Percentiles rank a stretch among this genome's conserved stretches.
These are phyloP conservation scores for Aureobasidium sp. DNA, from an alignment of 2,329 filamentous ascomycete species.

Conservation along the genomic window DNA sequence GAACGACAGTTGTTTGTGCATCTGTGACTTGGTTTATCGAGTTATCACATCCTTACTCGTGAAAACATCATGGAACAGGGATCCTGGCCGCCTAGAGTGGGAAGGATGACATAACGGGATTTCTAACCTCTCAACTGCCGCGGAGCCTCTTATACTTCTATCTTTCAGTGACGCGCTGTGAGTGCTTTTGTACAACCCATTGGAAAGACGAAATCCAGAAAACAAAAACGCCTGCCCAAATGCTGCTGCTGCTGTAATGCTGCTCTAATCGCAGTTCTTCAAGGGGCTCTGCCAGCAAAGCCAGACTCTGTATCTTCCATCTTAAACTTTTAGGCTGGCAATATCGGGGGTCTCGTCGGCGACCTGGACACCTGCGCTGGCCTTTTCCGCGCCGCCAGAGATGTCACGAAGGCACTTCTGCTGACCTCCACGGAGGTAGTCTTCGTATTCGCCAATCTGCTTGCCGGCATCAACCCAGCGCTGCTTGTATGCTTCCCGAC, in stretches of 20 bases:
- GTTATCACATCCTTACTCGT: background rate
- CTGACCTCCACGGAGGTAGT: constrained; percentile 69
- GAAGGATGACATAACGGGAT: background rate
- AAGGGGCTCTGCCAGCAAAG: constrained; percentile 8
- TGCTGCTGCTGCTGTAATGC: background rate
- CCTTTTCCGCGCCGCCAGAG: constrained; percentile 16
- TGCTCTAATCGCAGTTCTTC: background rate
- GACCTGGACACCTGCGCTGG: constrained; percentile 3
- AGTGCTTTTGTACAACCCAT: background rate
- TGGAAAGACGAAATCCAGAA: background rate
- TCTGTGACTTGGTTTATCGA: too few relatives aligned
- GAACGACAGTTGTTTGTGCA: background rate
- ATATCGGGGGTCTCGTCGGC: constrained; percentile 19
- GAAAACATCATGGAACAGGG: too few relatives aligned
- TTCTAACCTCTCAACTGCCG: background rate
- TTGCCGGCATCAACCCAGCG: constrained; percentile 77
- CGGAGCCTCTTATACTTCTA: background rate
- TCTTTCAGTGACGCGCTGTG: background rate
- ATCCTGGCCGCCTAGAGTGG: background rate
- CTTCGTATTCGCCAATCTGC: constrained; percentile 76
- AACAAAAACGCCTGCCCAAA: constrained; percentile 4
- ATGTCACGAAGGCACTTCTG: constrained; percentile 23
- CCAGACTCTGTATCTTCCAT: background rate
- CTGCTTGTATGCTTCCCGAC: constrained; percentile 52
- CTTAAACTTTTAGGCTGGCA: constrained; percentile 19